phyloP scores from a whole-genome alignment of 1,139 yeast genomes.

The Ogataea hybrid region DNA sequence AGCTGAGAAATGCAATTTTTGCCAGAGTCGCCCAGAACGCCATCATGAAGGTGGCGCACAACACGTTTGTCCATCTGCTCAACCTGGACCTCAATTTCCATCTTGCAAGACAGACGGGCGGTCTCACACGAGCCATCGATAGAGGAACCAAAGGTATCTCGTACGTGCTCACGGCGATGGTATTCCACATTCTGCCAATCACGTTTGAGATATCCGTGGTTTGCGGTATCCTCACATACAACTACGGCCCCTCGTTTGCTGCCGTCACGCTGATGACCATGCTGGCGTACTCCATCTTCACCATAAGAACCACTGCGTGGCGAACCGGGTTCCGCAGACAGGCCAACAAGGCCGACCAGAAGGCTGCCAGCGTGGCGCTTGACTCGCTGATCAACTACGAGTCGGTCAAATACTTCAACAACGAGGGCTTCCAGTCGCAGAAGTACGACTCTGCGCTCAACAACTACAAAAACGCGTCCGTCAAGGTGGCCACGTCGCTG shows the following conservation, averaged over 20 bases:
- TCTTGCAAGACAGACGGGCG: slow-evolving; percentile 91
- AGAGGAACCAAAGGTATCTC: slow-evolving; percentile 98
- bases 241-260: slow-evolving; percentile 87
- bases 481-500: slow-evolving; percentile 88
- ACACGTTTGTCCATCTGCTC: slow-evolving; percentile 80
- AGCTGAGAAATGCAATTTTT: slow-evolving; percentile 88
- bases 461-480: slow-evolving; percentile 75
- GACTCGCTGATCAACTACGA: slow-evolving; percentile 94
- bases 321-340: slow-evolving; percentile 86
- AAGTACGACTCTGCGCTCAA: slow-evolving; percentile 78
- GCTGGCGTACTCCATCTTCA: slow-evolving; percentile 82
- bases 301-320: slow-evolving; percentile 95
- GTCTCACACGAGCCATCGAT: slow-evolving; percentile 92
- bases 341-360: slow-evolving; percentile 92
- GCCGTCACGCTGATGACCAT: slow-evolving; percentile 85
- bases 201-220: slow-evolving; percentile 89
- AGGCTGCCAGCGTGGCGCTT: slow-evolving; percentile 90
- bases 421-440: slow-evolving; percentile 73
- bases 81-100: slow-evolving; percentile 89
- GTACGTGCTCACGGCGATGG: slow-evolving; percentile 91
- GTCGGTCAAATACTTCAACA: slow-evolving; percentile 91
- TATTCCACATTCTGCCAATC: slow-evolving; percentile 92
- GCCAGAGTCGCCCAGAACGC: slow-evolving; percentile 97
- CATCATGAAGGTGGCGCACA: slow-evolving; percentile 83
- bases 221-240: slow-evolving; percentile 89